Evolutionary conservation across 1,139 yeast species (phyloP).

Genomic region (Pichia sp.): DNA sequence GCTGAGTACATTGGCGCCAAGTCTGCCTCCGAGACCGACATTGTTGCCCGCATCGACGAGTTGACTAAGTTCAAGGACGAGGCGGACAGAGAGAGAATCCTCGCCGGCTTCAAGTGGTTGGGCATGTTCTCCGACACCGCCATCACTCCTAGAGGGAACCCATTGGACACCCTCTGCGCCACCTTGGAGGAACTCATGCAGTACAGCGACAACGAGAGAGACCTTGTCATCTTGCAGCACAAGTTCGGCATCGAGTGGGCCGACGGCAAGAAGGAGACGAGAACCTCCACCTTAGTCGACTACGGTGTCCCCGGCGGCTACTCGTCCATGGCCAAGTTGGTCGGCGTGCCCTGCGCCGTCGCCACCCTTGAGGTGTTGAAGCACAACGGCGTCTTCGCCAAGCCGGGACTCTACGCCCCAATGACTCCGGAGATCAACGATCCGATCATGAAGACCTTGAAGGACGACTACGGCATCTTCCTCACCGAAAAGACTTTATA

Average conservation of each 20-base stretch:
- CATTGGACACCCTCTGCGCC: conserved; percentile 94
- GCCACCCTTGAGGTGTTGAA: conserved; percentile 83
- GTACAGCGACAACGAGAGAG: conserved; percentile 93
- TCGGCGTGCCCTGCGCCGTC: conserved; percentile 98
- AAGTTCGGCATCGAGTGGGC: conserved; percentile 97
- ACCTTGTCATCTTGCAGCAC: conserved; percentile 92
- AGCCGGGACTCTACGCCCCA: conserved; percentile 89
- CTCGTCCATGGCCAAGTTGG: conserved; percentile 97
- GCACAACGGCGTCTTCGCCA: conserved; percentile 59
- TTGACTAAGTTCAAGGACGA: conserved; percentile 78
- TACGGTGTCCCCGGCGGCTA: conserved; percentile 92
- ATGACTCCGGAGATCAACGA: conserved; percentile 85
- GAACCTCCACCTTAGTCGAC: conserved; percentile 94
- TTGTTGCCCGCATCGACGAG: conserved; percentile 68
- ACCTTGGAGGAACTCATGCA: conserved; percentile 95
- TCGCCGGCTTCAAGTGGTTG: conserved; percentile 89
- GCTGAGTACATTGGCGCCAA: conserved; percentile 70
- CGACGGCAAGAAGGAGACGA: conserved; percentile 81
- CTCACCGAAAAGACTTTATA: conserved; percentile 77
- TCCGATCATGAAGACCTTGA: conserved; percentile 85
- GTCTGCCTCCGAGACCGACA: conserved; percentile 66
- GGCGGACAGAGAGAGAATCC: conserved; percentile 80
- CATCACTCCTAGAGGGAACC: conserved; percentile 87
- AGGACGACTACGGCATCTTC: conserved; percentile 84
- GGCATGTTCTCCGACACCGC: conserved; percentile 77